These are phyloP conservation scores for Neurospora sp. DNA, from an alignment of 495 filamentous ascomycete species.

Conservation along the genomic window DNA sequence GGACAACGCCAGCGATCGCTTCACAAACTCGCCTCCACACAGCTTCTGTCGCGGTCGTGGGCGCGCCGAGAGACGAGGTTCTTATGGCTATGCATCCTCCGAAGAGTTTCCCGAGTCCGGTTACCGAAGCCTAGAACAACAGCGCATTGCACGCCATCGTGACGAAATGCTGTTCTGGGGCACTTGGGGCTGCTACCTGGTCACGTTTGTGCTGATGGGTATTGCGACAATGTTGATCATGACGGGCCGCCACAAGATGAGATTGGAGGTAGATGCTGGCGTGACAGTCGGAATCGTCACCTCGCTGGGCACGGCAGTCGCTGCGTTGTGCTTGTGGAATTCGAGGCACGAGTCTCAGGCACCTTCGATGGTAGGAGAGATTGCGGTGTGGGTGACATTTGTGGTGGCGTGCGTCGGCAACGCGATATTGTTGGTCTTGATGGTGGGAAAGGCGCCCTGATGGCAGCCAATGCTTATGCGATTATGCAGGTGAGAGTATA, in stretches of 20 bases:
- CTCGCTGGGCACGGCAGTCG: slow-evolving; percentile 43
- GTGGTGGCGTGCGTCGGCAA: slow-evolving; percentile 37
- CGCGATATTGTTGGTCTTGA: slow-evolving; percentile 39
- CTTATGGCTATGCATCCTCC: slow-evolving; percentile 19
- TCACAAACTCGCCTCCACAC: slow-evolving; percentile 5
- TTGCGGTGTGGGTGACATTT: slow-evolving; percentile 37
- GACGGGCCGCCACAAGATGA: slow-evolving; percentile 43
- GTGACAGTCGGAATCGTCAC: slow-evolving; percentile 48
- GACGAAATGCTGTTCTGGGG: slow-evolving; percentile 38
- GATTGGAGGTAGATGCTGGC: slow-evolving; percentile 49
- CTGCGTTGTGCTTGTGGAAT: slow-evolving; percentile 40
- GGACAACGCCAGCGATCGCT: slow-evolving; percentile 15
- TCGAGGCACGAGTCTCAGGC: slow-evolving; percentile 30
- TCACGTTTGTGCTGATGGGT: slow-evolving; percentile 41
- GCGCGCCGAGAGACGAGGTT: slow-evolving; percentile 12
- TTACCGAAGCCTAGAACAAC: slow-evolving; percentile 31
- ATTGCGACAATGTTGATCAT: slow-evolving; percentile 43
- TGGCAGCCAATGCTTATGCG: slow-evolving; percentile 2
- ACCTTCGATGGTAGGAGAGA: slow-evolving; percentile 24
- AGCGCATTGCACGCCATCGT: slow-evolving; percentile 27
- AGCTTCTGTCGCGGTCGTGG: slow-evolving; percentile 16
- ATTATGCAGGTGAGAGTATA: not conserved
- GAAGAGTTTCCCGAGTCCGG: slow-evolving; percentile 26
- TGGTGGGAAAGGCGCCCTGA: slow-evolving; percentile 29
- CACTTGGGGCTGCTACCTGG: slow-evolving; percentile 33